Conservation (phyloP, 768 basidiomycete species). For the Harrya chromipes region DNA sequence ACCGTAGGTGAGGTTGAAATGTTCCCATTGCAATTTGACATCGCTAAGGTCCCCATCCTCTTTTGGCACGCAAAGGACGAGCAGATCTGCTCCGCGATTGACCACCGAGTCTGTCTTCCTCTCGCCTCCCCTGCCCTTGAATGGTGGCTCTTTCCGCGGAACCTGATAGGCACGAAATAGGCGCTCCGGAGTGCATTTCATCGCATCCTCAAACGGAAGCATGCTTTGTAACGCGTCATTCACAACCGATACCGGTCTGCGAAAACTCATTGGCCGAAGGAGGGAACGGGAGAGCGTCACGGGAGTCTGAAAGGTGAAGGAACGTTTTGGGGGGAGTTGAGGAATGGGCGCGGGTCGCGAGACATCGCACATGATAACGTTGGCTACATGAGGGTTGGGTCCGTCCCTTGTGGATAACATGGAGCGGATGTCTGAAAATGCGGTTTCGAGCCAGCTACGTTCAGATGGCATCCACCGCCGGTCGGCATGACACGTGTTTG, state of each 20-base stretch:
- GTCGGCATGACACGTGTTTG: slow-evolving; percentile 14
- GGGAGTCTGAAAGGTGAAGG: slow-evolving; percentile 18
- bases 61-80: slow-evolving; percentile 21
- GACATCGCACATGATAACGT: slow-evolving; percentile 24
- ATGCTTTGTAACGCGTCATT: slow-evolving; percentile 1
- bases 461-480: slow-evolving; percentile 24
- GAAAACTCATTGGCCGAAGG: slow-evolving; percentile 7
- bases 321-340: slow-evolving; percentile 1
- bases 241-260: slow-evolving; percentile 10
- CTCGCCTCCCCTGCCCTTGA: not conserved
- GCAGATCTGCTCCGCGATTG: slow-evolving; percentile 23
- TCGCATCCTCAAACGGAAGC: slow-evolving; percentile 18
- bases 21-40: slow-evolving; percentile 24
- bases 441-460: slow-evolving; percentile 22
- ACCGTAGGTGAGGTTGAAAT: slow-evolving; percentile 25
- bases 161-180: slow-evolving; percentile 21
- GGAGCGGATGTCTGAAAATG: slow-evolving; percentile 18
- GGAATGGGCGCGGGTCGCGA: slow-evolving; percentile 2
- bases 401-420: slow-evolving; percentile 13
- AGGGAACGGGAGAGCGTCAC: slow-evolving; percentile 7
- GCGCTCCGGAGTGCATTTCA: slow-evolving; percentile 14
- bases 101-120: slow-evolving; percentile 7
- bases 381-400: slow-evolving; percentile 3
- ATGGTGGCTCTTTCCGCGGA: slow-evolving; percentile 1
- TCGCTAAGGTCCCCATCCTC: not conserved